A percentile compares a stretch with the other conserved stretches of the same genome.
phyloP scores from a whole-genome alignment of 1,284 basidiomycete genomes.

The Rhodotorula sp. region DNA sequence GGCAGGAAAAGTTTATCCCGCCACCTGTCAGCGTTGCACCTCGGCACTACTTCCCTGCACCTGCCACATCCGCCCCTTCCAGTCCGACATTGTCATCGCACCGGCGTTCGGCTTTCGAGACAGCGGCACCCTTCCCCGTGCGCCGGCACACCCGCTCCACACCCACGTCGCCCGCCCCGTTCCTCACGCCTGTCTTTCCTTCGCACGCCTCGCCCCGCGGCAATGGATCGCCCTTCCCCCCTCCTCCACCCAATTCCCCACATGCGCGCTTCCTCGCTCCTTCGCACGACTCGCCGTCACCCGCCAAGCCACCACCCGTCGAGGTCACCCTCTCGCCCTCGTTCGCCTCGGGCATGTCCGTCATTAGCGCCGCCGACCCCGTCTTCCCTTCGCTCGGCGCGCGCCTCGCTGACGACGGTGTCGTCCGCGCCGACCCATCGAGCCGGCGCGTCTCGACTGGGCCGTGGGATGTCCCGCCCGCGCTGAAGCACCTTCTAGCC shows the following conservation, averaged over 20 bases:
- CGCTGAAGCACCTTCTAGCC: background rate
- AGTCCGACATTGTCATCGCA: conserved; percentile 1
- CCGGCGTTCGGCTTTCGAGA: background rate
- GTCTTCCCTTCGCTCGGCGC: conserved; percentile 18
- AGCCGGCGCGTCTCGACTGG: conserved; percentile 6
- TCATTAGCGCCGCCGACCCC: conserved; percentile 5
- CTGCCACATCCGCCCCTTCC: background rate
- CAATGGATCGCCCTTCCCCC: background rate
- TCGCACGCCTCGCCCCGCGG: background rate
- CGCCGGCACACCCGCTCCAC: background rate
- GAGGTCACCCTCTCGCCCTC: background rate
- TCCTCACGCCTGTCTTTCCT: background rate
- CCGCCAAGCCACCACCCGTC: background rate
- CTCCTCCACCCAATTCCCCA: conserved; percentile 6
- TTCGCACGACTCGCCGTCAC: background rate
- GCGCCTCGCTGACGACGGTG: conserved; percentile 1
- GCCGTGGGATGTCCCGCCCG: conserved; percentile 4
- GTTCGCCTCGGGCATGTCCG: background rate
- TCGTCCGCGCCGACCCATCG: background rate
- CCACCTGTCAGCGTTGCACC: background rate
- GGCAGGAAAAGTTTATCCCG: background rate
- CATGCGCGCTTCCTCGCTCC: conserved; percentile 7
- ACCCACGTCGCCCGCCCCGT: background rate
- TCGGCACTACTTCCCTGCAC: conserved; percentile 1
- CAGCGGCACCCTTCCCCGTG: background rate